Evolutionary conservation across 140 eudicot genomes (phyloP).

Genomic region (Oenanthe javanica): DNA sequence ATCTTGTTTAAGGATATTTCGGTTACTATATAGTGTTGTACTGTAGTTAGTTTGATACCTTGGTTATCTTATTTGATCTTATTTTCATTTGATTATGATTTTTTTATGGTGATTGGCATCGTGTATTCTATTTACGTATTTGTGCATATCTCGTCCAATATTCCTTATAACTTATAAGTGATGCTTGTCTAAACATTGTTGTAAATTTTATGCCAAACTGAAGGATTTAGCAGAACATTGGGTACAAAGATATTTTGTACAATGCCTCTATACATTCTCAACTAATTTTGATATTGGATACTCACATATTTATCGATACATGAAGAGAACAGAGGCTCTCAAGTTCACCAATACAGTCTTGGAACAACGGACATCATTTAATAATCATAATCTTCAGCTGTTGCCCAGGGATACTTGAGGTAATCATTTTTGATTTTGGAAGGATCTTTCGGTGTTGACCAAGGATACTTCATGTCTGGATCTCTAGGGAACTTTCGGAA

Average conservation of each 20-base stretch:
- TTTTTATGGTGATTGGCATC: too few species aligned
- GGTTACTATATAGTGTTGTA: too few species aligned
- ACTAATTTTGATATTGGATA: background rate
- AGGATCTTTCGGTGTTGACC: conserved; percentile 75
- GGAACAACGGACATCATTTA: background rate
- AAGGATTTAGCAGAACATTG: background rate
- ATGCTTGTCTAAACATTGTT: too few species aligned
- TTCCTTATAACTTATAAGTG: too few species aligned
- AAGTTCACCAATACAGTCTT: background rate
- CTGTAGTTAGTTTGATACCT: too few species aligned
- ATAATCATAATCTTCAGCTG: conserved; percentile 71
- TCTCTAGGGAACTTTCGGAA: conserved; percentile 89
- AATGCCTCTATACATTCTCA: background rate
- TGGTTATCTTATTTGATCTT: too few species aligned
- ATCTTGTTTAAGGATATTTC: background rate
- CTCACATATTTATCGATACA: background rate
- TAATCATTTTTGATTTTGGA: conserved; percentile 39
- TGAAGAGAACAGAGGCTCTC: background rate
- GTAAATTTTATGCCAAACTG: background rate
- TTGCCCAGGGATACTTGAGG: conserved; percentile 76
- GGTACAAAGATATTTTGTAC: background rate
- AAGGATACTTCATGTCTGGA: conserved; percentile 86
- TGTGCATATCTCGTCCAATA: too few species aligned
- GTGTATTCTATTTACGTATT: too few species aligned
- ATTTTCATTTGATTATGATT: too few species aligned